Base-by-base conservation (phyloP, 2,329 filamentous ascomycete species). In the Diplodia intermedia region DNA sequence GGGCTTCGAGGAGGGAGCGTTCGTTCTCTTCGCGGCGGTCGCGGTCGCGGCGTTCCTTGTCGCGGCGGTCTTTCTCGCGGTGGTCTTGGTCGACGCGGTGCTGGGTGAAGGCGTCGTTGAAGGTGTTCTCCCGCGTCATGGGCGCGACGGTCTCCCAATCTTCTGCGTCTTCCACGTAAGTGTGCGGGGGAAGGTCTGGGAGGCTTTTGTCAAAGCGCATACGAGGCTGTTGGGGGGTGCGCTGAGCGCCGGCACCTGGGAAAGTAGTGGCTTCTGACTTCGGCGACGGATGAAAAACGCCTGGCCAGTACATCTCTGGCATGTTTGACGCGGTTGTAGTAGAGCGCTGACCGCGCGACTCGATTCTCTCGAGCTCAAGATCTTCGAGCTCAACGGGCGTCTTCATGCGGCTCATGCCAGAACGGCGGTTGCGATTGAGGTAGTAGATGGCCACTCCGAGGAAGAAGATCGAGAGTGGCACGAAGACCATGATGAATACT, bases 1-100 rank as follows among this genome's bases (percentile, higher is more conserved):
- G 43, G 3, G 43, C 43, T 11, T 47, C 43, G 3, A 47, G 18
- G 6, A 47, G 43, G n/a, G 43, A 47, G 18, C 43, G 43, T 11
- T 47, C 43, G 3, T 47, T 47, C 8, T 47, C 43, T 3, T 47
- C 43, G 43, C 8, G 84, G 67, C 82, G 84, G 7, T 84, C 84
- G 11, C 86, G 72, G 70, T 86, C 85, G 74, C 85, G 84, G 1
- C 84, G n/a, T 20, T 20, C 84, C 11, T 86, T 71, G 70, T 86
- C 85, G 74, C 85, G 84, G 18, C 14, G 43, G 7, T 47, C 18
- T 7, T 47, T 47, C 18, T 47, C 43, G 43, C 43, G 43, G 43
- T n/a, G 43, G 12, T 47, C 85, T 54, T 83, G 75, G 15, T 86
- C 68, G 53, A 75, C 76, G 40, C 80, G 73, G 71, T 80, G 70